Conservation (phyloP, 2,329 filamentous ascomycete genomes). For the Fusarium solani-melongenae region DNA sequence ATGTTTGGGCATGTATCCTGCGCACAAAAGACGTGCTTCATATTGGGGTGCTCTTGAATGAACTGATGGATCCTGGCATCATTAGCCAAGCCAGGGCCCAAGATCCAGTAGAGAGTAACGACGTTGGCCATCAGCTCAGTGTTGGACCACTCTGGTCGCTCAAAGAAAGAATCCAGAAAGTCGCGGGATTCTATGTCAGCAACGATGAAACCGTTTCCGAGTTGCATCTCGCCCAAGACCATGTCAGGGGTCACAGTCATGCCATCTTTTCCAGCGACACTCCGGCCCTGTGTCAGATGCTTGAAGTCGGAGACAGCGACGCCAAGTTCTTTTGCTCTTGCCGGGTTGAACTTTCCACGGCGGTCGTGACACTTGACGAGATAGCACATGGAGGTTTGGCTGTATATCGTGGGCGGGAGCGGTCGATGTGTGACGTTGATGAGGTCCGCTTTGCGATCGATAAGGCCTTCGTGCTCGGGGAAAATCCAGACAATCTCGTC, state of each 20-base stretch:
- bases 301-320: constrained; percentile 70
- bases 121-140: constrained; percentile 74
- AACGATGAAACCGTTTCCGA: constrained; percentile 80
- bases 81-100: constrained; percentile 74
- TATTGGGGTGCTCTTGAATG: constrained; percentile 68
- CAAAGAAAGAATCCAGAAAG: constrained; percentile 77
- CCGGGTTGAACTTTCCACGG: constrained; percentile 82
- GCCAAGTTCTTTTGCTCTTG: constrained; percentile 72
- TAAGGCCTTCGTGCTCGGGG: constrained; percentile 23
- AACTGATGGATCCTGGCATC: constrained; percentile 75
- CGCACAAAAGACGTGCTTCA: constrained; percentile 83
- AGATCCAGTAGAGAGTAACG: constrained; percentile 80
- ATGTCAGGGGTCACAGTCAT: constrained; percentile 83
- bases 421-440: constrained; percentile 37
- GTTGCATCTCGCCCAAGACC: constrained; percentile 76
- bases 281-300: constrained; percentile 70
- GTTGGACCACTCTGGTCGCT: constrained; percentile 77
- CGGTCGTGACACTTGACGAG: constrained; percentile 81
- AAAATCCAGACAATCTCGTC: constrained; percentile 46
- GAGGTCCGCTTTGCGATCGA: constrained; percentile 13
- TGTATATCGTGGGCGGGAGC: constrained; percentile 76
- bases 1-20: constrained; percentile 80
- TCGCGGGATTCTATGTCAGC: constrained; percentile 79
- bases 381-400: constrained; percentile 81
- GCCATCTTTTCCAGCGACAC: constrained; percentile 72